A percentile compares a stretch with the other conserved stretches of the same genome.
Evolutionary conservation across 352 stramenopile genomes (phyloP).

Genomic region (Phytopythium chamaehyphon): DNA sequence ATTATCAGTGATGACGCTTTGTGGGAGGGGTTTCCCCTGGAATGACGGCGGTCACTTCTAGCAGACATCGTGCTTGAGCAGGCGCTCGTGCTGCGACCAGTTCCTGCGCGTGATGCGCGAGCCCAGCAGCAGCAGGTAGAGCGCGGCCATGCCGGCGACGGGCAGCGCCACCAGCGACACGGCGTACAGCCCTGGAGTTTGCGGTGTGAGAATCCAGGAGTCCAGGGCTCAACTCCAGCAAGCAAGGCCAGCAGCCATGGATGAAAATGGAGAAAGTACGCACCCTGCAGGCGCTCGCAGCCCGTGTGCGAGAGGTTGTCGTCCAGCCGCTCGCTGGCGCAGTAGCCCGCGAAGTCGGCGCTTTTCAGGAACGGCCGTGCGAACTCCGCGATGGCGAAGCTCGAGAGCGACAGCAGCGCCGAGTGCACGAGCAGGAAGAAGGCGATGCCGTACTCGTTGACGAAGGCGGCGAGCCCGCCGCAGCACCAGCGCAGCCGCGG

Average conservation of each 20-base stretch:
- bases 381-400: conserved; percentile 36
- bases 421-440: conserved; percentile 39
- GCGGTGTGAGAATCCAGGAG: too few species aligned
- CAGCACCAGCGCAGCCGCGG: conserved; percentile 35
- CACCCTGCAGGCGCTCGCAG: conserved; percentile 40
- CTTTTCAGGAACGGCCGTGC: conserved; percentile 29
- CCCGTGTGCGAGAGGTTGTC: conserved; percentile 42
- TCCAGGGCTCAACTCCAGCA: too few species aligned
- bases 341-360: conserved; percentile 25
- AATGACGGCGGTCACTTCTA: conserved; percentile 3
- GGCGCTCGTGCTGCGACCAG: conserved; percentile 25
- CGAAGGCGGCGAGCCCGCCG: conserved; percentile 16
- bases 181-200: conserved; percentile 27
- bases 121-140: conserved; percentile 39
- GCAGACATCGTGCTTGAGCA: conserved; percentile 30
- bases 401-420: conserved; percentile 29
- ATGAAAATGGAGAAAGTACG: too few species aligned
- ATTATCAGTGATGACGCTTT: too few species aligned
- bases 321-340: conserved; percentile 23
- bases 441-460: conserved; percentile 42
- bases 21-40: too few species aligned
- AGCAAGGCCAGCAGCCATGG: too few species aligned
- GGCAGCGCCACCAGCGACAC: conserved; percentile 38
- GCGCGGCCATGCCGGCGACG: conserved; percentile 28
- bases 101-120: conserved; percentile 40